Evolutionary conservation across 1,139 yeast species (phyloP), one percentile per base, ranked within the genome.

Genomic region (Geotrichum reessii): DNA sequence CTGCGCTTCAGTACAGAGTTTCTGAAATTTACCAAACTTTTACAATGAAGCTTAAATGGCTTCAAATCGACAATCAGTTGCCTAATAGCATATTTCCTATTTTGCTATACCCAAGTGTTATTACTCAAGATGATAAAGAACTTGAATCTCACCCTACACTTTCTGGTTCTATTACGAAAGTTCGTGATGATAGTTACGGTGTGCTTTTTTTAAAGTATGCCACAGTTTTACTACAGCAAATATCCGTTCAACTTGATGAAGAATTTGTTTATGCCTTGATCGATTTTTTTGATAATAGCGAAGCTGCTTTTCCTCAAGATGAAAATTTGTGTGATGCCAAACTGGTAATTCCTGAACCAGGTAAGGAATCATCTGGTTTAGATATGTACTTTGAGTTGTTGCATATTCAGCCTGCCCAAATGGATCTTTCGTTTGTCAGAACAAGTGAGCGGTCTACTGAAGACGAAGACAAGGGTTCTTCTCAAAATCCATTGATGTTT

Each of bases 191-290:
- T 55, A 78, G 88, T 5, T 96, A 91, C 71, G 99, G 99, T 24
- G 95, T 93, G 12, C 73, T 85, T 21, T 92, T 87, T 69, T 84
- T 92, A 68, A 93, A 93, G 70, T 91, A 90, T 73, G 97, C 97
- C 0, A 92, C 99, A 0, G 69, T 88, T 1, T 75, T 93, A 61
- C 72, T 93, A 56, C 99, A 95, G 73, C 97, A 92, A 69, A 81
- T 93, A 81, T 86, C 97, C 0, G 74, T 93, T 56, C 98, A 93
- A 67, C 81, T 93, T 53, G 99, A 95, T 71, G 99, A 93, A 71
- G 97, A 92, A 69, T 90, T 93, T 72, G 72, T 93, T 66, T 85
- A 86, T 73, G 91, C 96, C 0, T 71, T 92, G 58, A 71, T 92
- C 55, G 97, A 91, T 57, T 90, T 91, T 68, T 78, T 78, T 70